A percentile compares a stretch with the other conserved stretches of the same genome.
Evolutionary conservation across 208 protist genomes (phyloP).

Genomic region (Trypanosoma vivax): DNA sequence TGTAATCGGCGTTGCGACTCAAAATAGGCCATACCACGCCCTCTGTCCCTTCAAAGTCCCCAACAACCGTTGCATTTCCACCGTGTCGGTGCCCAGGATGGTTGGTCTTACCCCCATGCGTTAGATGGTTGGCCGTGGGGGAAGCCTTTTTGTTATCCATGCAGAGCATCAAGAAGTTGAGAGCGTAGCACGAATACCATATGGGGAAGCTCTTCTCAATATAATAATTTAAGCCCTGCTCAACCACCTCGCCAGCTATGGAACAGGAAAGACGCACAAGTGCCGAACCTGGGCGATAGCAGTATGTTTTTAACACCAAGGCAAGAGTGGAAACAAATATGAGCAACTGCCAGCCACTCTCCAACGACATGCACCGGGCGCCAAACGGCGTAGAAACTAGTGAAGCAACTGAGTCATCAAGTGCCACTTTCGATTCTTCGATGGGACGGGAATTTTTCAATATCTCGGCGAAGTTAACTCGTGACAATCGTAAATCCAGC

Average conservation of each 20-base stretch:
- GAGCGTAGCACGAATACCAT: slow-evolving; percentile 19
- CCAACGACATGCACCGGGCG: slow-evolving; percentile 1
- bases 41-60: background rate
- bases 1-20: slow-evolving; percentile 14
- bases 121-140: slow-evolving; percentile 19
- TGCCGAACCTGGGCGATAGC: slow-evolving; percentile 13
- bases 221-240: background rate
- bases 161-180: slow-evolving; percentile 7
- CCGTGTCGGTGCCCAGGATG: slow-evolving; percentile 21
- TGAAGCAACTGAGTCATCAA: background rate
- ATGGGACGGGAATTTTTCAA: too few relatives aligned
- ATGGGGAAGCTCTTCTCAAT: slow-evolving; percentile 7
- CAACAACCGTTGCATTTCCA: slow-evolving; percentile 13
- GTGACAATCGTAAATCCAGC: too few relatives aligned
- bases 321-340: slow-evolving; percentile 15
- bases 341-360: background rate
- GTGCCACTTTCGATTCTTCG: too few relatives aligned
- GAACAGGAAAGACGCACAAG: slow-evolving; percentile 6
- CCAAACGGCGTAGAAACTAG: slow-evolving; percentile 10
- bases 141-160: slow-evolving; percentile 18
- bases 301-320: slow-evolving; percentile 10
- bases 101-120: slow-evolving; percentile 9
- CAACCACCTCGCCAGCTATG: slow-evolving; percentile 14
- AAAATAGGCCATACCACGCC: slow-evolving; percentile 14
- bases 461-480: too few relatives aligned